phyloP scores from a whole-genome alignment of 148 eudicot species.

The Amaranthus palmeri region DNA sequence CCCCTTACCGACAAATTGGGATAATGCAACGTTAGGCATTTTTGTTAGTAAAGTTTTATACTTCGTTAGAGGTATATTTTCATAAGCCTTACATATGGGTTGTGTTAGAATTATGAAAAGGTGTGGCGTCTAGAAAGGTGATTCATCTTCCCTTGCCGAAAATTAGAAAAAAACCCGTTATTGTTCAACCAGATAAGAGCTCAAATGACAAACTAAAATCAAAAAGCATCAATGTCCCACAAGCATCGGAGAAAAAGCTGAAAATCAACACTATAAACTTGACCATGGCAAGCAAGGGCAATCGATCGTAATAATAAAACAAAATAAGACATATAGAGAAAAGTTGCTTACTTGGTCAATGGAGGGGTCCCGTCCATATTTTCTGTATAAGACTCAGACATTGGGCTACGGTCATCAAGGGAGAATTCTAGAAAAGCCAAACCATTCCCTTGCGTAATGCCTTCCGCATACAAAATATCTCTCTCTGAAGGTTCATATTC shows the following conservation, averaged over 20 bases:
- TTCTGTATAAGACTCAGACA: constrained; percentile 80
- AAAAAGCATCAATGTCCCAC: not conserved
- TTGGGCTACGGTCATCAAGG: constrained; percentile 89
- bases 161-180: no score
- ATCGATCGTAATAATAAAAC: not conserved
- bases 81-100: no score
- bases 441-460: constrained; percentile 93
- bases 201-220: not conserved
- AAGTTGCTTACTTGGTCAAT: constrained; percentile 51
- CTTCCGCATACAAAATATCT: constrained; percentile 94
- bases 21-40: no score
- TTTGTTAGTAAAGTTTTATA: no score
- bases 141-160: no score
- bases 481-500: constrained; percentile 94
- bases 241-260: not conserved
- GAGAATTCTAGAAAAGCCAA: constrained; percentile 96
- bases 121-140: no score
- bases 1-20: no score
- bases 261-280: not conserved
- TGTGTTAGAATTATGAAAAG: no score
- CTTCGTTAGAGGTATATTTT: no score
- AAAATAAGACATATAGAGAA: not conserved
- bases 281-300: not conserved
- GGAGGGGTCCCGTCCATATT: constrained; percentile 75
- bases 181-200: not conserved